Evolutionary conservation across 2,329 filamentous ascomycete genomes (phyloP), one percentile per base, ranked within the genome.

Genomic region (Chrysoporthe austroafricana): DNA sequence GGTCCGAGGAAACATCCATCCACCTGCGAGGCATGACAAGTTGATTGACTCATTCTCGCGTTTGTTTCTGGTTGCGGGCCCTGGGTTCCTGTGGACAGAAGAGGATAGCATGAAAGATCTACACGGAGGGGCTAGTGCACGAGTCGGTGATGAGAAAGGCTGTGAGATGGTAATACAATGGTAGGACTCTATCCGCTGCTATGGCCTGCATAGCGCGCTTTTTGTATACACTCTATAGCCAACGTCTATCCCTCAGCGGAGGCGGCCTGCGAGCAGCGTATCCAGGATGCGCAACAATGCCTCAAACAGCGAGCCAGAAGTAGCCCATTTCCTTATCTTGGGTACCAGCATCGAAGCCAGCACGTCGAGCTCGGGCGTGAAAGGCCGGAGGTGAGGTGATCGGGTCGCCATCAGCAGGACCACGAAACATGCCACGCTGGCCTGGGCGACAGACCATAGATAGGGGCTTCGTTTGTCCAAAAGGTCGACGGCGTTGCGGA

Each of bases 401-500:
- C 71, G 73, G 13, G 76, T 74, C 6, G 78, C 77, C 59, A 79
- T 63, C 66, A 74, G 73, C 42, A 80, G 71, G 14, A 78, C 73
- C 8, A 78, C 56, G 8, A 80, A 71, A 39, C 74, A 77, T 3
- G 77, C 77, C 70, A 79, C 71, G 65, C 76, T 77, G 60, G 73
- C 74, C 66, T 80, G 77, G 13, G 76, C 75, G 52, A 79, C 73
- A 0, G 75, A 74, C 78, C 78, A 80, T 13, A 80, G 73, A 61
- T 80, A 78, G 1, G 76, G 76, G n/a, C 77, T 77, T 4, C 79
- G 75, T 66, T 74, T 77, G 58, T 76, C 75, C 18, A 80, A 73
- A 71, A 79, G 75, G 14, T 78, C 77, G 44, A 73, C 67, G 46
- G 74, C 77, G 26, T 78, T 78, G 52, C 74, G 73, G 6, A 80